A percentile compares a stretch with the other conserved stretches of the same genome.
Conservation (phyloP, 176 grass and related monocot species). For the Melocanna baccifera region DNA sequence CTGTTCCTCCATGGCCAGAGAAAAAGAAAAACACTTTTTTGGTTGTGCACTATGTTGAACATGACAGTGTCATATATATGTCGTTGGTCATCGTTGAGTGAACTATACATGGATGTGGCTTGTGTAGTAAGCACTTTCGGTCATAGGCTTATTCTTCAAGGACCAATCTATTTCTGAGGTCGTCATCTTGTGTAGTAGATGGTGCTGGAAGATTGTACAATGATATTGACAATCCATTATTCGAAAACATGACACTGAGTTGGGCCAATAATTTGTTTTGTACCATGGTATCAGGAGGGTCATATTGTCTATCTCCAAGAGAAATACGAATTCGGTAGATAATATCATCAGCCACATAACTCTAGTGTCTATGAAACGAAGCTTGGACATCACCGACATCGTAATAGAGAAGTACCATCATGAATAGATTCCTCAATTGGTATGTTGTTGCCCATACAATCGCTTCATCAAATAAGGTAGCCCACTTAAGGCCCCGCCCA, state of each 20-base stretch:
- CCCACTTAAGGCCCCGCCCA: no score
- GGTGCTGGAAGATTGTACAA: background rate
- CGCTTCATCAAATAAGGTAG: no score
- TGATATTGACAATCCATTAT: background rate
- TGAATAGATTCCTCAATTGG: no score
- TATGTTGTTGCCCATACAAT: no score
- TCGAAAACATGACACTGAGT: background rate
- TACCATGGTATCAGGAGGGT: background rate
- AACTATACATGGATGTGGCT: background rate
- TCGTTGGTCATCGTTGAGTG: background rate
- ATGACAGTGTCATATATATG: background rate
- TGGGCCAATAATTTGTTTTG: background rate
- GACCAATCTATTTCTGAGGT: background rate
- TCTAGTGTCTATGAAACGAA: background rate
- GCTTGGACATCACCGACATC: no score
- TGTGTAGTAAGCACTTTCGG: background rate
- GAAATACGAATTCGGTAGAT: background rate
- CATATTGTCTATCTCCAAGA: background rate
- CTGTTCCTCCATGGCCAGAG: background rate
- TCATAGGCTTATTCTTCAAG: background rate
- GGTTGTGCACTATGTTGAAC: background rate
- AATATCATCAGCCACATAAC: background rate
- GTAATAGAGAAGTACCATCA: no score
- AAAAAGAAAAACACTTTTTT: background rate
- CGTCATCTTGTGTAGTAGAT: accelerated